A percentile compares a stretch with the other conserved stretches of the same genome.
Conservation (phyloP, 2,329 filamentous ascomycete genomes). For the Arthroderma uncinatum region DNA sequence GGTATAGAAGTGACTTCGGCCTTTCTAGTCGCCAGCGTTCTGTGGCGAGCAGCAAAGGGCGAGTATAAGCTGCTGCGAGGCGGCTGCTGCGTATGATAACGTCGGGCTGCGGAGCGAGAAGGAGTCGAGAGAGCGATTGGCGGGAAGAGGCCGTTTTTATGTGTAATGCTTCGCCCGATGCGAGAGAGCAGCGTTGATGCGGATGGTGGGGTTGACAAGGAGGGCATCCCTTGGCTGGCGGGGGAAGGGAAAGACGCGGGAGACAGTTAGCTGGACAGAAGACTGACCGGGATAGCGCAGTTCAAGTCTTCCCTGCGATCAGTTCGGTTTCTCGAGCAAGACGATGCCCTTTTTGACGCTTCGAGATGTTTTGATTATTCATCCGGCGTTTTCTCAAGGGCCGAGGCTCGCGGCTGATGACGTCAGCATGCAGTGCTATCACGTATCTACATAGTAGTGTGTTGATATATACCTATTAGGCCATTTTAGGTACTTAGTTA, state of each 20-base stretch:
- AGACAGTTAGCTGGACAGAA: background rate
- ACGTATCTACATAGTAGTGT: too few relatives aligned
- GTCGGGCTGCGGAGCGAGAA: background rate
- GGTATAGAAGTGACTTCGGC: slow-evolving; percentile 11
- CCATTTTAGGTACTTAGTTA: too few relatives aligned
- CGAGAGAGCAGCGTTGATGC: slow-evolving; percentile 1
- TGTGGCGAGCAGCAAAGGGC: background rate
- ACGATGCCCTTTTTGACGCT: background rate
- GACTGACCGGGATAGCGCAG: background rate
- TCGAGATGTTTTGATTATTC: slow-evolving; percentile 1
- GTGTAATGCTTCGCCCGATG: background rate
- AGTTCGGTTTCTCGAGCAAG: background rate
- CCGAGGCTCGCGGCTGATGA: background rate
- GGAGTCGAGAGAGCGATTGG: background rate
- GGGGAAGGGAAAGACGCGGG: background rate
- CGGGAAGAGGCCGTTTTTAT: background rate
- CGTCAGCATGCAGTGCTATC: too few relatives aligned
- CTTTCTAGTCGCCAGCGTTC: background rate
- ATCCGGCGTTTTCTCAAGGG: background rate
- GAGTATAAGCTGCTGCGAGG: slow-evolving; percentile 1
- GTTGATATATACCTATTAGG: too few relatives aligned
- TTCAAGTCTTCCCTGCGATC: background rate
- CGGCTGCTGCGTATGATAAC: background rate
- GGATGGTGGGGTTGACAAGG: slow-evolving; percentile 4
- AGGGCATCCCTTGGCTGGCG: slow-evolving; percentile 10